Conservation (phyloP, 352 stramenopile species). For the Peronospora destructor region DNA sequence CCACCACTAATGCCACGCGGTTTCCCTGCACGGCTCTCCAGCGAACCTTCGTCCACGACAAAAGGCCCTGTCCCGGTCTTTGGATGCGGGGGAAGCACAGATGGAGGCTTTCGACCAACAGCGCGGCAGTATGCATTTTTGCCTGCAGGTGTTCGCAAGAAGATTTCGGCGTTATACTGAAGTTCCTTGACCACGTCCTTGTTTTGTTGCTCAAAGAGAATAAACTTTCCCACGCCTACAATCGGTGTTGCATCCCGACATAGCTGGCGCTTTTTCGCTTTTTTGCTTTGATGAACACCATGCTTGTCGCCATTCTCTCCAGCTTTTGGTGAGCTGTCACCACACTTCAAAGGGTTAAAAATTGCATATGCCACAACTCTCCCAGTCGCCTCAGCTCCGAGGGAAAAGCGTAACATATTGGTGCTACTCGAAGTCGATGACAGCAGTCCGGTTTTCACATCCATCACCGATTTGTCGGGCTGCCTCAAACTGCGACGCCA, state of each 20-base stretch:
- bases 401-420: slow-evolving; percentile 74
- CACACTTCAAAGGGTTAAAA: slow-evolving; percentile 45
- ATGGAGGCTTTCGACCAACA: slow-evolving; percentile 55
- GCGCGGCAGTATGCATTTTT: slow-evolving; percentile 71
- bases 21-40: slow-evolving; percentile 15
- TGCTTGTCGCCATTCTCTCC: slow-evolving; percentile 18
- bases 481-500: slow-evolving; percentile 28
- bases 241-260: slow-evolving; percentile 62
- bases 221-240: slow-evolving; percentile 68
- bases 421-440: slow-evolving; percentile 24
- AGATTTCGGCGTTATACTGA: slow-evolving; percentile 84
- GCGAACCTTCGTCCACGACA: slow-evolving; percentile 3
- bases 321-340: slow-evolving; percentile 19
- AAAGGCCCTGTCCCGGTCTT: slow-evolving; percentile 13
- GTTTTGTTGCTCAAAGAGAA: slow-evolving; percentile 87
- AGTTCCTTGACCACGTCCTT: slow-evolving; percentile 89
- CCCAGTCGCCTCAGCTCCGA: slow-evolving; percentile 78
- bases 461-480: slow-evolving; percentile 19
- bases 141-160: slow-evolving; percentile 51
- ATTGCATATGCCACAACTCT: slow-evolving; percentile 72
- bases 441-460: slow-evolving; percentile 24
- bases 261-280: slow-evolving; percentile 64
- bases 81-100: slow-evolving; percentile 35
- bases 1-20: slow-evolving; percentile 1
- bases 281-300: slow-evolving; percentile 41